phyloP scores from a whole-genome alignment of 139 green algal species.

The Haematococcus sp. region DNA sequence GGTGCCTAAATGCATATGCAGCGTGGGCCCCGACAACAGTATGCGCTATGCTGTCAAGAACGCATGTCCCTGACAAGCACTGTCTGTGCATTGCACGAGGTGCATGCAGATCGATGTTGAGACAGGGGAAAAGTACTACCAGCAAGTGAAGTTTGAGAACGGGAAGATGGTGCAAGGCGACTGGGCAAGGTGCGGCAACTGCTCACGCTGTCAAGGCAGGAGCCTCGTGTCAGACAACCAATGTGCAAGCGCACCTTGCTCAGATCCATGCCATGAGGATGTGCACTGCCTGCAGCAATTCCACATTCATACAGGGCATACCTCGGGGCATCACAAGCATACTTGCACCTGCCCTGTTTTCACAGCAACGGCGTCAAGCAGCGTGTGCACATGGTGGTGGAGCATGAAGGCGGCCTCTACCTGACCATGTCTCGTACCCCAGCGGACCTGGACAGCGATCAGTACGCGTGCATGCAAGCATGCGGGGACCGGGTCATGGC shows the following conservation, averaged over 20 bases:
- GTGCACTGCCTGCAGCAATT: background rate
- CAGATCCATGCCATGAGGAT: background rate
- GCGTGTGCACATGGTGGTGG: slow-evolving; percentile 21
- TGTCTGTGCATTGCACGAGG: background rate
- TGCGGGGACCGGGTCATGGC: too few species aligned
- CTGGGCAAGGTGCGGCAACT: slow-evolving; percentile 45
- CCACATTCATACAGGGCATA: background rate
- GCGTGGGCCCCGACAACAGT: background rate
- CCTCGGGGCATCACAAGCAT: too few species aligned
- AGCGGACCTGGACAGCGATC: too few species aligned
- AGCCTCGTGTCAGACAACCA: background rate
- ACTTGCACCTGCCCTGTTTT: too few species aligned
- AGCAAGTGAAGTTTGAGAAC: slow-evolving; percentile 33
- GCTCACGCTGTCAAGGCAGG: background rate
- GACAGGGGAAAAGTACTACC: slow-evolving; percentile 61
- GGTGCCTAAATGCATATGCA: too few species aligned
- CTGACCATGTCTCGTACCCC: background rate
- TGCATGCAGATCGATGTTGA: slow-evolving; percentile 43
- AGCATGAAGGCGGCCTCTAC: slow-evolving; percentile 30
- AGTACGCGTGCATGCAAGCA: too few species aligned
- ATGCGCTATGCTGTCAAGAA: too few species aligned
- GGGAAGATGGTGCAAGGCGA: slow-evolving; percentile 45
- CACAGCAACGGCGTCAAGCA: slow-evolving; percentile 37
- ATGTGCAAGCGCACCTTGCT: background rate
- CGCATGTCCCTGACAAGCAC: too few species aligned